Percentiles rank a stretch among this genome's conserved stretches.
phyloP scores from a whole-genome alignment of 2,329 filamentous ascomycete genomes.

The Passalora sequoiae region DNA sequence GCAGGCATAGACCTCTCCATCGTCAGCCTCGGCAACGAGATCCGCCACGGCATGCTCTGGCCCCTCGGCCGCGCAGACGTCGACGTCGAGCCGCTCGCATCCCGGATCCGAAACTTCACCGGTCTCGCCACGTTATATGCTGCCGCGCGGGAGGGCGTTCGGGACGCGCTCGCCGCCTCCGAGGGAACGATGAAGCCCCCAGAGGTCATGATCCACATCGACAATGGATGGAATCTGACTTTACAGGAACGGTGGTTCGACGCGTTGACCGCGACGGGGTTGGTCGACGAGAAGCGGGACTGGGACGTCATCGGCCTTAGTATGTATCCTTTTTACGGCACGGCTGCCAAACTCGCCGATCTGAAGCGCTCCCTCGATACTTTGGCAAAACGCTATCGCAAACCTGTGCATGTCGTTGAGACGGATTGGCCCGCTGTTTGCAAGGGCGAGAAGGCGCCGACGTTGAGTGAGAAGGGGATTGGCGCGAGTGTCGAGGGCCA shows the following conservation, averaged over 20 bases:
- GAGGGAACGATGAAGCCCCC: conserved; percentile 32
- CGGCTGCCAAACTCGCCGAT: conserved; percentile 28
- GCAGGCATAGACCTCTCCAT: conserved; percentile 39
- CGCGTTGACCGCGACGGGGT: conserved; percentile 28
- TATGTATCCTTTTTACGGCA: conserved; percentile 34
- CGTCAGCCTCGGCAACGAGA: conserved; percentile 40
- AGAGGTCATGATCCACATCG: conserved; percentile 35
- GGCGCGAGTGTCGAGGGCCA: conserved; percentile 25
- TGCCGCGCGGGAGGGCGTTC: conserved; percentile 29
- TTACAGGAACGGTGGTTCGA: conserved; percentile 32
- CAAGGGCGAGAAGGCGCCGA: conserved; percentile 21
- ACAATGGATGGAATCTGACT: conserved; percentile 32
- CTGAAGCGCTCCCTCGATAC: conserved; percentile 25
- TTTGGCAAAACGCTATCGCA: conserved; percentile 29
- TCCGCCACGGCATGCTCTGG: conserved; percentile 38
- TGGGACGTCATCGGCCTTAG: conserved; percentile 31
- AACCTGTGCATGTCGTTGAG: conserved; percentile 33
- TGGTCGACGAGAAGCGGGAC: conserved; percentile 25
- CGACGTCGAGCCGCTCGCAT: conserved; percentile 32
- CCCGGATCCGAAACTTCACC: conserved; percentile 33
- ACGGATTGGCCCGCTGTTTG: conserved; percentile 33
- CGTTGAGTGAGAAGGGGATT: conserved; percentile 32
- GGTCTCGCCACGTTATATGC: conserved; percentile 32
- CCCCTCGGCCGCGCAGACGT: conserved; percentile 34
- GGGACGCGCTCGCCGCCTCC: conserved; percentile 30